Evolutionary conservation across 176 grass and related monocot species (phyloP).

Genomic region (Eleusine indica): DNA sequence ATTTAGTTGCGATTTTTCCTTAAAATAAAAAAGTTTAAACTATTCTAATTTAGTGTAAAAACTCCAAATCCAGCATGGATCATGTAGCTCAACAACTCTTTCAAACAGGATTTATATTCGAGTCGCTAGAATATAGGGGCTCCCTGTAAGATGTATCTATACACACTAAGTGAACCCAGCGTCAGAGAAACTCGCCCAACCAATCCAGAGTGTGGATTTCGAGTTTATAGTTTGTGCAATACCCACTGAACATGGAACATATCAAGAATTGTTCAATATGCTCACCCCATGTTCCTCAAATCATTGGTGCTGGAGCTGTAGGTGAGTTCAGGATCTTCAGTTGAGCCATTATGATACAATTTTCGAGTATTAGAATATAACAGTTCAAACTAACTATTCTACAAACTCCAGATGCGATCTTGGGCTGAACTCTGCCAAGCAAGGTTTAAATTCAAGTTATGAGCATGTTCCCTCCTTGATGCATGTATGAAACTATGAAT

Average conservation of each 20-base stretch:
- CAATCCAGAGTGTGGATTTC: too few species aligned
- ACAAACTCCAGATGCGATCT: background rate
- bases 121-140: too few species aligned
- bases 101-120: too few species aligned
- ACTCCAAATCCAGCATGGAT: background rate
- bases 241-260: too few species aligned
- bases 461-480: background rate
- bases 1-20: background rate
- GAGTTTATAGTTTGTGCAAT: too few species aligned
- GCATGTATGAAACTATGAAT: background rate
- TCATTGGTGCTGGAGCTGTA: background rate
- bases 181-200: too few species aligned
- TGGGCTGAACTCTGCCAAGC: background rate
- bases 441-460: background rate
- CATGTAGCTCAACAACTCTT: too few species aligned
- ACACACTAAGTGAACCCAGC: too few species aligned
- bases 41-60: background rate
- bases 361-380: background rate
- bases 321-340: background rate
- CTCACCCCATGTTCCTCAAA: background rate
- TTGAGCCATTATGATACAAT: background rate
- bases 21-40: background rate
- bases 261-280: background rate
- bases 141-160: too few species aligned
- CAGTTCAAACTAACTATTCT: background rate